Percentiles rank a stretch among this genome's conserved stretches.
Conservation (phyloP, 352 stramenopile genomes). For the Phytopythium helicoides region DNA sequence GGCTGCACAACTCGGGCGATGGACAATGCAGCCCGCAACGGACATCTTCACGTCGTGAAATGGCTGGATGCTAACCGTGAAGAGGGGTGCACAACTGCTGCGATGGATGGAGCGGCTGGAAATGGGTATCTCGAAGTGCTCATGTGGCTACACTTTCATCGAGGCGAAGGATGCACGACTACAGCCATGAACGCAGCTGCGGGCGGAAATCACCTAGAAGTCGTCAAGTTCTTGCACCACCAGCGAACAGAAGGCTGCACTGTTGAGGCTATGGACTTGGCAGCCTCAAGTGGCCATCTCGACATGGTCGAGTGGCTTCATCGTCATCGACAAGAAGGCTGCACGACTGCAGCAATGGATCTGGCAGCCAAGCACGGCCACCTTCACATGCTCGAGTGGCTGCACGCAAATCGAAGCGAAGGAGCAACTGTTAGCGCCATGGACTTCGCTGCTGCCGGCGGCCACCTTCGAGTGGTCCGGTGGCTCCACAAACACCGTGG, state of each 20-base stretch:
- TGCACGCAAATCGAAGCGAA: slow-evolving; percentile 4
- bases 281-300: slow-evolving; percentile 29
- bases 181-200: slow-evolving; percentile 26
- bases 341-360: slow-evolving; percentile 1
- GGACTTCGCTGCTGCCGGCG: slow-evolving; percentile 2
- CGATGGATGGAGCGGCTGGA: slow-evolving; percentile 31
- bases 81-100: slow-evolving; percentile 25
- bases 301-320: slow-evolving; percentile 30
- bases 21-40: slow-evolving; percentile 24
- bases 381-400: slow-evolving; percentile 8
- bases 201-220: slow-evolving; percentile 15
- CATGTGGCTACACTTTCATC: slow-evolving; percentile 30
- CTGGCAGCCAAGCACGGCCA: slow-evolving; percentile 8
- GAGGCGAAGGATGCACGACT: slow-evolving; percentile 23
- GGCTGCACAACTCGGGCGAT: slow-evolving; percentile 21
- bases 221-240: slow-evolving; percentile 34
- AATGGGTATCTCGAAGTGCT: slow-evolving; percentile 28
- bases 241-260: slow-evolving; percentile 32
- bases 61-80: slow-evolving; percentile 26
- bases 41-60: slow-evolving; percentile 21
- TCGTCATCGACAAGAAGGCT: slow-evolving; percentile 3
- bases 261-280: slow-evolving; percentile 21
- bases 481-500: slow-evolving; percentile 3
- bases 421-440: background rate
- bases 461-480: slow-evolving; percentile 1